A percentile compares a stretch with the other conserved stretches of the same genome.
phyloP scores from a whole-genome alignment of 345 rosid genomes.

The Leavenworthia alabamica region DNA sequence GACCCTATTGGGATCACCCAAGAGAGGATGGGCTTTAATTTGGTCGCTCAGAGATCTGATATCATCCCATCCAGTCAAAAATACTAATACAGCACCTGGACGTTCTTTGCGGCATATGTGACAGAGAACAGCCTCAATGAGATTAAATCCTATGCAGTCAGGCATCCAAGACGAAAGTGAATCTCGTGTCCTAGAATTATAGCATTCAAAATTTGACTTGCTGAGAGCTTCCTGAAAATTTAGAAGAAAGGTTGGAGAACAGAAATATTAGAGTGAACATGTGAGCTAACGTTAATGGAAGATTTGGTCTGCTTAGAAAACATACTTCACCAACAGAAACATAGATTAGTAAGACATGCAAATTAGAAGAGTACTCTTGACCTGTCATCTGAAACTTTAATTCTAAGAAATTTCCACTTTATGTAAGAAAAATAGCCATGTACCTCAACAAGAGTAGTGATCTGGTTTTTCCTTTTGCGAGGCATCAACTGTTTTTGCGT shows the following conservation, averaged over 20 bases:
- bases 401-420: constrained; percentile 7
- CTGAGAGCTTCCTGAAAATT: constrained; percentile 76
- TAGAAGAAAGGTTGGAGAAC: not conserved
- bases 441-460: constrained; percentile 95
- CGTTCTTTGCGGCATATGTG: constrained; percentile 96
- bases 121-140: constrained; percentile 90
- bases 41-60: constrained; percentile 88
- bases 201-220: constrained; percentile 76
- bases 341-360: not conserved
- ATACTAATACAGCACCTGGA: constrained; percentile 85
- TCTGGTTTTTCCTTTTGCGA: constrained; percentile 88
- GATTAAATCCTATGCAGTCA: constrained; percentile 91
- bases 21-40: constrained; percentile 91
- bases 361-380: not conserved
- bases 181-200: constrained; percentile 79
- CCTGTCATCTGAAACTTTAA: constrained; percentile 5
- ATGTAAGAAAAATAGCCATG: not conserved
- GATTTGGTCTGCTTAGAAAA: not conserved
- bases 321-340: not conserved
- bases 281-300: not conserved
- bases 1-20: constrained; percentile 96
- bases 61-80: constrained; percentile 99
- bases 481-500: constrained; percentile 82
- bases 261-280: not conserved
- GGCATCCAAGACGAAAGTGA: constrained; percentile 88